A percentile compares a stretch with the other conserved stretches of the same genome.
Conservation (phyloP, 164 flowering plant genomes). For the Umbilicus rupestris region DNA sequence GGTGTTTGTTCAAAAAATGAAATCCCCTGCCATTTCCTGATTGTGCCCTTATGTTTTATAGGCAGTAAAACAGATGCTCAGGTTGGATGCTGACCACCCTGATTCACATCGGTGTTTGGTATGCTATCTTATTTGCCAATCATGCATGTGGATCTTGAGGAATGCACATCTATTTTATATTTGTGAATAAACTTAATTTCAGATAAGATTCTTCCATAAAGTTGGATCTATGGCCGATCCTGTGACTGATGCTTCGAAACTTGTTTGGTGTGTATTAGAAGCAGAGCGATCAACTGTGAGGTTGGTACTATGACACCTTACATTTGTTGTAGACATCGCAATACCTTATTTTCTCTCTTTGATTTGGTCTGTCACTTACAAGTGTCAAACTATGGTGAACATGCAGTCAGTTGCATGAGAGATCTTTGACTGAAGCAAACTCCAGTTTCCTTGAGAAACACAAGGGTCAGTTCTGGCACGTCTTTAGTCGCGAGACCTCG, state of each 20-base stretch:
- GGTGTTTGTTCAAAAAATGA: background rate
- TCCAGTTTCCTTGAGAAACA: constrained; percentile 57
- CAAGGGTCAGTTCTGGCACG: constrained; percentile 35
- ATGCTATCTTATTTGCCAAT: constrained; percentile 17
- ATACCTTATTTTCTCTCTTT: background rate
- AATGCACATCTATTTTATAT: background rate
- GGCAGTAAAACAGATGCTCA: constrained; percentile 82
- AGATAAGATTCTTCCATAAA: constrained; percentile 79
- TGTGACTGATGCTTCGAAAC: constrained; percentile 59
- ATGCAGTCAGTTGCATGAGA: constrained; percentile 56
- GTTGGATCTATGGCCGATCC: constrained; percentile 60
- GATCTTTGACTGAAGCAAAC: constrained; percentile 69
- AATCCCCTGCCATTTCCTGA: background rate
- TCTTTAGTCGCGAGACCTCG: background rate
- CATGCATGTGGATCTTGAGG: background rate
- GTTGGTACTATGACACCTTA: constrained; percentile 21
- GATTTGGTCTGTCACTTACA: background rate
- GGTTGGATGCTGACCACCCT: constrained; percentile 72
- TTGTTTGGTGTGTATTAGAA: constrained; percentile 74
- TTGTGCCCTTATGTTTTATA: constrained; percentile 16
- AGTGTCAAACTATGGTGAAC: constrained; percentile 6
- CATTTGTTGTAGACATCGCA: background rate
- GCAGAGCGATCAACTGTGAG: constrained; percentile 74
- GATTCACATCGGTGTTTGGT: constrained; percentile 91
- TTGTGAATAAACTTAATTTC: constrained; percentile 13